Evolutionary conservation across 768 basidiomycete species (phyloP), one percentile per base, ranked within the genome.

Genomic region (Cystobasidium tubakii): DNA sequence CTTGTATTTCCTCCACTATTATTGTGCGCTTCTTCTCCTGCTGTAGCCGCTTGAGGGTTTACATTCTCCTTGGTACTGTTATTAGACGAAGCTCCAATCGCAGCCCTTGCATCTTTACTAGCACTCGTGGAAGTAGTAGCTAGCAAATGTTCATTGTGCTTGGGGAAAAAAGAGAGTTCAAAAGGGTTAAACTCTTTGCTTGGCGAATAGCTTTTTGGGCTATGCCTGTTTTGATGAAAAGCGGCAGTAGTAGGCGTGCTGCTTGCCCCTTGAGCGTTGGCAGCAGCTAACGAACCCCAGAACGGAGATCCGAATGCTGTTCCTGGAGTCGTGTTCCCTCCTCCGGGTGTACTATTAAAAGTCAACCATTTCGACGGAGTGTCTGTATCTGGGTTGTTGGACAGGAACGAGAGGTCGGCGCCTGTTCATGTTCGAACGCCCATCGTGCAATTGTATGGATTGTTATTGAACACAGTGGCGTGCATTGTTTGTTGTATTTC

Each of bases 341-440:
- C 57, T 25, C 36, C 36, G 2, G 69, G 69, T 10, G 69, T 71
- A 25, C 54, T 46, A 34, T 44, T 60, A 25, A 71, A 71, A n/a
- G 69, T 71, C 31, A 71, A 55, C 69, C 69, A 71, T n/a, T 53
- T 46, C 23, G 69, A 71, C 9, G 69, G 69, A 7, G 69, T 71
- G 55, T 71, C 69, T 3, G 53, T 36, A 19, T 55, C 69, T 33
- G 57, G 57, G 57, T 36, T 23, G 19, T 44, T 44, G 53, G 23
- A 29, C 25, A 71, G 55, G 34, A 71, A 71, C n/a, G 66, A 67
- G 66, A 67, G 66, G 66, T 67, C 63, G 34, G 63, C 63, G 31
- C 63, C 63, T 65, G 63, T 7, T 63, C 19, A 10, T 31, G 21
- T 21, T 10, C 62, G 62, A 10, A 63, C 15, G 33, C n/a, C n/a